Evolutionary conservation across 2,329 filamentous ascomycete genomes (phyloP).

Genomic region (Lasiodiplodia gonubiensis): DNA sequence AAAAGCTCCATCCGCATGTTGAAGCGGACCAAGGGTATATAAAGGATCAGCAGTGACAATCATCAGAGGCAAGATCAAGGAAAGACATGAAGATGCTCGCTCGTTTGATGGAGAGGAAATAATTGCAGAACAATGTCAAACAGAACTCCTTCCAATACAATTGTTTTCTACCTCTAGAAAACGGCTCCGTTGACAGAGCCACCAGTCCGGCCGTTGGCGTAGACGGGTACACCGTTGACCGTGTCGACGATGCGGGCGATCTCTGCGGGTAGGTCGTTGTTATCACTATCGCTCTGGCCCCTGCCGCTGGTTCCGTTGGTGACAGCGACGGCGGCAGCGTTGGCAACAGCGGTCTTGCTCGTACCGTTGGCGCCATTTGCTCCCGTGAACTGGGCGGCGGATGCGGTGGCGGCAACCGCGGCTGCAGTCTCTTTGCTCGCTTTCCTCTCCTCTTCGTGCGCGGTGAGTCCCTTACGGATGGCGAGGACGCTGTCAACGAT

Average conservation of each 20-base stretch:
- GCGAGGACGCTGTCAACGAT: conserved; percentile 95
- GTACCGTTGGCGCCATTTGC: neutral
- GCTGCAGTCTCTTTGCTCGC: neutral
- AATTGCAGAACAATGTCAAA: neutral
- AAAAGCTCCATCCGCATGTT: conserved; percentile 15
- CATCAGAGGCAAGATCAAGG: neutral
- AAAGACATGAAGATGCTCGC: neutral
- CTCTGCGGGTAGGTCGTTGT: neutral
- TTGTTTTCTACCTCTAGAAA: neutral
- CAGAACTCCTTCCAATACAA: neutral
- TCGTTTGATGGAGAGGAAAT: neutral
- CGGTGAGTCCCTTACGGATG: conserved; percentile 85
- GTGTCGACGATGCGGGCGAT: conserved; percentile 31
- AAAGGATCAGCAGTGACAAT: neutral
- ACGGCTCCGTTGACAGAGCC: conserved; percentile 9
- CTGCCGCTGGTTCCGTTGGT: neutral
- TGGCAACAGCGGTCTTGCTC: neutral
- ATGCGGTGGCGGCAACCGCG: neutral
- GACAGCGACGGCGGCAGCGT: neutral
- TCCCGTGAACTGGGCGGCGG: conserved; percentile 1
- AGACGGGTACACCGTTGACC: conserved; percentile 35
- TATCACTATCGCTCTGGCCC: neutral
- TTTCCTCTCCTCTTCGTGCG: conserved; percentile 6
- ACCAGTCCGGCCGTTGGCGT: conserved; percentile 12
- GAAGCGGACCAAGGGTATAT: conserved; percentile 23